Base-by-base conservation (phyloP, 371 early-diverging fungal genomes). In the Apophysomyces trapeziformis region DNA sequence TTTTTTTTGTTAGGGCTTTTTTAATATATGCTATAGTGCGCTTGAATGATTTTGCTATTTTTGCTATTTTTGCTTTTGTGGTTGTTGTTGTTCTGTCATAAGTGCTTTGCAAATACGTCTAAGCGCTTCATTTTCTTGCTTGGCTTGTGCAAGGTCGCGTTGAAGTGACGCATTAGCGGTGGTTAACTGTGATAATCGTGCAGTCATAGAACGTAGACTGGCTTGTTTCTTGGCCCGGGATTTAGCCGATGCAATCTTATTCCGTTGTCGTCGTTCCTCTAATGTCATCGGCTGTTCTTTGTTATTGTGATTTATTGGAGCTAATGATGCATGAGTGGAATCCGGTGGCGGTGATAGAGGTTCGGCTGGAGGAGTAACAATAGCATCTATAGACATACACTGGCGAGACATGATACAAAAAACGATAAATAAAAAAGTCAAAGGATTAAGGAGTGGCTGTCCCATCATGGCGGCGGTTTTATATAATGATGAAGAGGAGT, bases 191-290 rank as follows among this genome's bases (percentile, higher is more conserved):
- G 67, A 57, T 45, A 84, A 73, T 65, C 75, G 76, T 1, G 65
- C 16, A 9, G 73, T 61, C 84, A 84, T 84, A 61, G 82, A 77
- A 12, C 73, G 72, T 36, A 77, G 74, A 57, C 76, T 77, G 44
- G 68, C 67, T 59, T 84, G 84, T 67, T 84, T 84, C 66, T 84
- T 84, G 47, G 81, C 82, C 6, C 84, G 74, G 64, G 79, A 84
- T 63, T 81, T 84, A 7, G 84, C 84, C 1, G 84, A 84, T 7
- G 84, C 84, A 4, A 79, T 77, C 54, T 84, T 84, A 71, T 84
- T 84, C 44, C 84, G 75, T 16, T 81, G 76, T 12, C 84, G 78
- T 21, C 81, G 65, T 57, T 84, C 84, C 36, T 66, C 69, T 2
- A 77, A 63, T 8, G 81, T 41, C 21, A 44, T 35, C 21, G 54